Conservation (phyloP, 2,329 filamentous ascomycete species). For the Colletotrichum gigasporum region DNA sequence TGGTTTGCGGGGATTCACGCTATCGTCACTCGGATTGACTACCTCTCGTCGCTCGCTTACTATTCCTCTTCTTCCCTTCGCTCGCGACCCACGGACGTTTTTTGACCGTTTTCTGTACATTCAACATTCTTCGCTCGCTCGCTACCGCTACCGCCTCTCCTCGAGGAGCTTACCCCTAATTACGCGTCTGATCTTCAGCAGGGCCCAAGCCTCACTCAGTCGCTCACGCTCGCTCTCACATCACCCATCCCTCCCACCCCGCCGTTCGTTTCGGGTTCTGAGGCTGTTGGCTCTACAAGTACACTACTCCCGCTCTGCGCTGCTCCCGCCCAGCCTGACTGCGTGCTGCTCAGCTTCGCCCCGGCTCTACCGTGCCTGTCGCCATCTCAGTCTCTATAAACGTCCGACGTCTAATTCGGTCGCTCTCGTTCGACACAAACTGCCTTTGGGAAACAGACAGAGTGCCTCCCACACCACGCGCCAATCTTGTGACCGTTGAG, state of each 20-base stretch:
- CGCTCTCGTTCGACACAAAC: conserved; percentile 9
- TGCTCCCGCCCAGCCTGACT: neutral
- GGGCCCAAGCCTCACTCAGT: neutral
- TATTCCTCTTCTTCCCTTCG: too few relatives aligned
- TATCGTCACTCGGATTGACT: too few relatives aligned
- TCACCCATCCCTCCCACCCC: too few relatives aligned
- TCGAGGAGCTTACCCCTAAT: conserved; percentile 21
- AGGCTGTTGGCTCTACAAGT: neutral
- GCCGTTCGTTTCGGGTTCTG: conserved; percentile 7
- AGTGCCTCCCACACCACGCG: too few relatives aligned
- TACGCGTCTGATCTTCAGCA: conserved; percentile 10
- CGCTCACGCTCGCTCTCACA: neutral
- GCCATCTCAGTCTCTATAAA: neutral
- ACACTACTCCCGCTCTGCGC: too few relatives aligned
- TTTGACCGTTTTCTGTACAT: neutral
- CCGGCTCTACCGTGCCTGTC: neutral
- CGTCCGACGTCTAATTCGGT: neutral
- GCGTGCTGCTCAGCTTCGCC: too few relatives aligned
- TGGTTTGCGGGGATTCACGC: neutral
- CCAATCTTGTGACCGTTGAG: conserved; percentile 17
- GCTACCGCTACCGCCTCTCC: too few relatives aligned
- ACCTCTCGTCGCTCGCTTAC: conserved; percentile 9
- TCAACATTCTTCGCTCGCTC: neutral
- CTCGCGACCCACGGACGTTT: neutral
- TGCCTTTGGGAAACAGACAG: too few relatives aligned